Percentiles rank a stretch among this genome's conserved stretches.
Conservation (phyloP, 495 filamentous ascomycete species). For the Elasticomyces elasticus region DNA sequence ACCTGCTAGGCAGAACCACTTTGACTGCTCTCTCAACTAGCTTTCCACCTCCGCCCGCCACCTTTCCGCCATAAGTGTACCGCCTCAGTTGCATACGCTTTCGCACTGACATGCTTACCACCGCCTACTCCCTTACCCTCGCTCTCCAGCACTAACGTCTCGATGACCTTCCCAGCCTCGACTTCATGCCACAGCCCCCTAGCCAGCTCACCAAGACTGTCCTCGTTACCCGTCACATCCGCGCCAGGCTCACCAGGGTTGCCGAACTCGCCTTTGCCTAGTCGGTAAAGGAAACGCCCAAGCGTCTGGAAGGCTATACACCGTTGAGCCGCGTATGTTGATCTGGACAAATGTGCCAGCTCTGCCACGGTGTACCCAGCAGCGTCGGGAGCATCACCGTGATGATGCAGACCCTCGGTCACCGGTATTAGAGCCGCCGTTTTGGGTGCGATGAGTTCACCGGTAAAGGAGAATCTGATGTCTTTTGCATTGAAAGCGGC, state of each 20-base stretch:
- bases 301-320: constrained; percentile 88
- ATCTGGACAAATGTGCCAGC: constrained; percentile 71
- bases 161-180: constrained; percentile 65
- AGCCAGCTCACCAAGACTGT: constrained; percentile 27
- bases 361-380: constrained; percentile 92
- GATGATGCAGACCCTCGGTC: constrained; percentile 79
- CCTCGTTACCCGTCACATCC: constrained; percentile 17
- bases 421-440: constrained; percentile 60
- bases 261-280: constrained; percentile 74
- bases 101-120: constrained; percentile 50
- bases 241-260: constrained; percentile 16
- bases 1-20: too few species aligned
- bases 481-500: constrained; percentile 59
- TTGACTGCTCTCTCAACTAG: constrained; percentile 18
- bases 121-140: constrained; percentile 34
- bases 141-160: constrained; percentile 57
- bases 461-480: constrained; percentile 82
- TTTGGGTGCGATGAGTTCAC: constrained; percentile 63
- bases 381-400: constrained; percentile 83
- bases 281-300: constrained; percentile 71
- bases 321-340: constrained; percentile 70
- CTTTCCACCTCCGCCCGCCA: constrained; percentile 43
- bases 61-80: constrained; percentile 86
- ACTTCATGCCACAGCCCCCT: constrained; percentile 43
- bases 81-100: constrained; percentile 78